phyloP scores from a whole-genome alignment of 768 basidiomycete species.

The Asterophora parasitica region DNA sequence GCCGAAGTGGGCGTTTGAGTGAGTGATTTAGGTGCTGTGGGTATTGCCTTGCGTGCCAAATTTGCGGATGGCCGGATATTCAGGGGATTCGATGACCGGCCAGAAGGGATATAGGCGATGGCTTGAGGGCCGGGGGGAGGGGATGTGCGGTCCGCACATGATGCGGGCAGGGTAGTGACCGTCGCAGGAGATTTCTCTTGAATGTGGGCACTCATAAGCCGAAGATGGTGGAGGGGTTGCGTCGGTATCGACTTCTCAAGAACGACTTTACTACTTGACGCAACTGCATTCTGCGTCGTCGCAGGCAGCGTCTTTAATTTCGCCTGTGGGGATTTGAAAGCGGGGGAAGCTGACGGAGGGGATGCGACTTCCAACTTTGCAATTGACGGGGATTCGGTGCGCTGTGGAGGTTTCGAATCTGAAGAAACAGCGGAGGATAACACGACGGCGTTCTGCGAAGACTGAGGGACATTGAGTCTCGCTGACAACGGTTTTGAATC shows the following conservation, averaged over 20 bases:
- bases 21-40: conserved; percentile 22
- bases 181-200: conserved; percentile 17
- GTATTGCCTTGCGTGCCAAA: conserved; percentile 17
- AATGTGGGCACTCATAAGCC: conserved; percentile 17
- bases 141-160: conserved; percentile 7
- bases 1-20: conserved; percentile 15
- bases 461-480: too few species aligned
- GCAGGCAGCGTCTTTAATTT: too few species aligned
- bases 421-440: background rate
- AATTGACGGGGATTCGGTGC: background rate
- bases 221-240: conserved; percentile 2
- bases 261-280: conserved; percentile 33
- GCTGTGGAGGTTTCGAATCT: background rate
- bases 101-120: conserved; percentile 35
- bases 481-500: too few species aligned
- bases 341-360: too few species aligned
- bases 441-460: too few species aligned
- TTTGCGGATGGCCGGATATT: conserved; percentile 39
- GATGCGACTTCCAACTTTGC: too few species aligned
- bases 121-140: conserved; percentile 33
- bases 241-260: conserved; percentile 12
- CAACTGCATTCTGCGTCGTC: conserved; percentile 23
- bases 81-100: conserved; percentile 48
- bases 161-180: background rate
- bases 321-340: too few species aligned